Evolutionary conservation across 2,329 filamentous ascomycete species (phyloP), one percentile per base, ranked within the genome.

Genomic region (Fusarium continuum): DNA sequence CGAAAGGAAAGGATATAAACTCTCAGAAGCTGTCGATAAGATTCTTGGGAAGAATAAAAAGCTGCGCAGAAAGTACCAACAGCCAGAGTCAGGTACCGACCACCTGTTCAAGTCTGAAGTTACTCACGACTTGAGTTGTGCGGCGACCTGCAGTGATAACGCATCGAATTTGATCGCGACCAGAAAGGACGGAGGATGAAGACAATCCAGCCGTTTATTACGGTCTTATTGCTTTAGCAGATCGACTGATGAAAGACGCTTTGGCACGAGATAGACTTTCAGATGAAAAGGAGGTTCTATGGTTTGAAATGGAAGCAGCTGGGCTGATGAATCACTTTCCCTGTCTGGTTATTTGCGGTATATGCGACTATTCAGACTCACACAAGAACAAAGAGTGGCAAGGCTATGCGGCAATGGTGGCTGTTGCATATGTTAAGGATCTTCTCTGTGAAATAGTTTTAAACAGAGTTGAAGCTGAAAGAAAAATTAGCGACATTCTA

Each of bases 331-430:
- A 36, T 11, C 34, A 36, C 22, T 39, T 23, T 14, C 36, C 36
- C 4, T 39, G 36, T 23, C 2, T 46, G 0, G 16, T 46, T 0
- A 46, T 46, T 17, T 20, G 43, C 3, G 29, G 43, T 3, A 46
- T 46, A 14, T 46, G 29, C 5, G 29, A 46, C 6, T 46, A 46
- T 4, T 35, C 43, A 0, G 29, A 46, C 8, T 46, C 43, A 0
- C 20, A 46, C 2, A 46, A 46, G 20, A 46, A 20, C 2, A 26
- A 35, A 11, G 3, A 23, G 5, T 78, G 76, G 77, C 74, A 77
- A 20, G 17, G 25, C 0, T 78, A 76, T 53, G 77, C 77, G 0
- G 75, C 77, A 0, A 66, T 65, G 1, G 65, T 64, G 0, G 76
- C 77, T 0, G 74, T 75, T 0, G 74, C 52, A 5, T 64, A 54